Percentiles rank a stretch among this genome's conserved stretches.
Conservation (phyloP, 768 basidiomycete species). For the Leccinum boreale region DNA sequence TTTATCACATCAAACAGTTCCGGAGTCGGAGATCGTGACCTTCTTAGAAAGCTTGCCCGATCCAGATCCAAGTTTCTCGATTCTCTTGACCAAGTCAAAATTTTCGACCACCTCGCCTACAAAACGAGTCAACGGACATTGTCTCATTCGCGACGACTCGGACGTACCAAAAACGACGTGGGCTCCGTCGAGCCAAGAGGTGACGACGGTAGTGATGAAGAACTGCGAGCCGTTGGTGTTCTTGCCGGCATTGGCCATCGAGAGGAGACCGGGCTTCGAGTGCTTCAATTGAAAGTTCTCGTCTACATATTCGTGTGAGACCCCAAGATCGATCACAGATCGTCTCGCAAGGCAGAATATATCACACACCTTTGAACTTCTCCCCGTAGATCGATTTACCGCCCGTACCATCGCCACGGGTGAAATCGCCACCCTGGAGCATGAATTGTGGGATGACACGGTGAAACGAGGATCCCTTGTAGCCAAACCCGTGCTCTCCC, state of each 20-base stretch:
- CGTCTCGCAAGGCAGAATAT: not conserved
- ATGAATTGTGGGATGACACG: constrained; percentile 84
- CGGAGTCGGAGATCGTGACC: not conserved
- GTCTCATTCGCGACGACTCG: not conserved
- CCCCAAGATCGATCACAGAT: not conserved
- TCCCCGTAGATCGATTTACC: constrained; percentile 78
- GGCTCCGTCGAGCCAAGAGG: constrained; percentile 26
- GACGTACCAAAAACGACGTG: constrained; percentile 19
- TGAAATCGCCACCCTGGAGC: constrained; percentile 92
- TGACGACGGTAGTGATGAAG: constrained; percentile 83
- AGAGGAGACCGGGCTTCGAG: constrained; percentile 61
- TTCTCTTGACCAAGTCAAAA: not conserved
- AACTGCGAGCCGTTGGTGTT: constrained; percentile 91
- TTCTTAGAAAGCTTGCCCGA: not conserved
- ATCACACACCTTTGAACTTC: constrained; percentile 54
- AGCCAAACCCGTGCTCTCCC: constrained; percentile 71
- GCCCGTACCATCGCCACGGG: constrained; percentile 63
- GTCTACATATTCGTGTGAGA: constrained; percentile 43
- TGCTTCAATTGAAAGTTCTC: constrained; percentile 85
- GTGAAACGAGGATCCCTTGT: constrained; percentile 67
- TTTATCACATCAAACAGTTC: not conserved
- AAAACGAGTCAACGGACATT: not conserved
- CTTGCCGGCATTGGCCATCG: constrained; percentile 77
- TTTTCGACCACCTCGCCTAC: constrained; percentile 10
- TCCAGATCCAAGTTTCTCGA: not conserved